These are phyloP conservation scores for Colletotrichum eremochloae DNA, from an alignment of 2,329 filamentous ascomycete genomes.

Conservation along the genomic window DNA sequence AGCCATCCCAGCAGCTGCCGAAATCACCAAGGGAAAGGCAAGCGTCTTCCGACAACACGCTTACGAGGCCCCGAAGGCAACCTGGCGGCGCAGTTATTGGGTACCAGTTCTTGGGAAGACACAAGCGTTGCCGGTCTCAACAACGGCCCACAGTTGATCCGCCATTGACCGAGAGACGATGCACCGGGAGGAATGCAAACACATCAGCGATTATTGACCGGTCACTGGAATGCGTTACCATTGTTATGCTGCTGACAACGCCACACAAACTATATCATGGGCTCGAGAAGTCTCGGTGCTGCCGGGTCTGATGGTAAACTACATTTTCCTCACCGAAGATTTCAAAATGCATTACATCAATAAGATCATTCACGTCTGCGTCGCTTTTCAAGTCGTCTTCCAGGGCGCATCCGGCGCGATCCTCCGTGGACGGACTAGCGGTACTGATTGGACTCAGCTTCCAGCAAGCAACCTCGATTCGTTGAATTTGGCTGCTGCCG, in stretches of 20 bases:
- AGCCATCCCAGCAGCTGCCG: neutral
- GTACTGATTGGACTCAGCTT: slow-evolving; percentile 21
- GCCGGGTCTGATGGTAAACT: slow-evolving; percentile 6
- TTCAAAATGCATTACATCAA: slow-evolving; percentile 40
- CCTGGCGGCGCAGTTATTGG: neutral
- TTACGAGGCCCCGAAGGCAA: slow-evolving; percentile 1
- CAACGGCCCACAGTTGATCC: slow-evolving; percentile 7
- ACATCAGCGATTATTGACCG: slow-evolving; percentile 19
- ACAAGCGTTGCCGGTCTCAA: slow-evolving; percentile 3
- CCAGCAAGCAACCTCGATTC: slow-evolving; percentile 13
- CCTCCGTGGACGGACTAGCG: slow-evolving; percentile 35
- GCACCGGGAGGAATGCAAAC: slow-evolving; percentile 32
- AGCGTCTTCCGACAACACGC: slow-evolving; percentile 4
- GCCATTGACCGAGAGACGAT: slow-evolving; percentile 32
- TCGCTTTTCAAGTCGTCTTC: slow-evolving; percentile 36
- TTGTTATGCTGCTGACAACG: slow-evolving; percentile 18
- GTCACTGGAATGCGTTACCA: slow-evolving; percentile 42
- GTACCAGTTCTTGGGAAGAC: slow-evolving; percentile 6
- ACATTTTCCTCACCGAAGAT: slow-evolving; percentile 23
- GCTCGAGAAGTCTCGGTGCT: slow-evolving; percentile 38
- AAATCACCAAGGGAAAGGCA: neutral
- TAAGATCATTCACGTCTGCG: slow-evolving; percentile 26
- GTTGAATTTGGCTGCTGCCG: slow-evolving; percentile 4
- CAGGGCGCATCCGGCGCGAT: slow-evolving; percentile 40
- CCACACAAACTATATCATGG: slow-evolving; percentile 39